Conservation (phyloP, 495 filamentous ascomycete species). For the Aspergillus heteromorphus region DNA sequence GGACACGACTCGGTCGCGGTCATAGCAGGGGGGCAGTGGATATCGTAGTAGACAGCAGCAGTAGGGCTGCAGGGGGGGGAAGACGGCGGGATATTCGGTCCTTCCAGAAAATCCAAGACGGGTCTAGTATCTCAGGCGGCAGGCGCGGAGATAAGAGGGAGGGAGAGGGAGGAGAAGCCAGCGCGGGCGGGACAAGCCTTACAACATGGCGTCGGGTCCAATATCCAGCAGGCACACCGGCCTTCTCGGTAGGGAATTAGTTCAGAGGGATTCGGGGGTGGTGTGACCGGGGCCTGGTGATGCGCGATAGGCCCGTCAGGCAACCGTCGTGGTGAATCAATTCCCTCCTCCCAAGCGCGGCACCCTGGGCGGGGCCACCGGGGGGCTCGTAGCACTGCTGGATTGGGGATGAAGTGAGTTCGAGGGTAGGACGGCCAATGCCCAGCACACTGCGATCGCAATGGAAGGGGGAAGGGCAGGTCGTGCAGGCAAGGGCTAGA, state of each 20-base stretch:
- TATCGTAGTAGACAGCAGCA: no score
- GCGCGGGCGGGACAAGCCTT: constrained; percentile 15
- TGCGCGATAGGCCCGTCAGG: not conserved
- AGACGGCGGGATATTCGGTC: no score
- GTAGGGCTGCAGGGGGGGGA: constrained; percentile 1
- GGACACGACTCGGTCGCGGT: constrained; percentile 5
- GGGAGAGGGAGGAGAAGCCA: not conserved
- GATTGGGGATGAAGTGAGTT: not conserved
- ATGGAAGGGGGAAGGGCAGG: not conserved
- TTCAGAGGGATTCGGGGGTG: not conserved
- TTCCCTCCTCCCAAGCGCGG: constrained; percentile 1
- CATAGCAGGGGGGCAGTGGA: not conserved
- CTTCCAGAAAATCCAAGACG: not conserved
- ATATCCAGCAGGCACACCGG: constrained; percentile 2
- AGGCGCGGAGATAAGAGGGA: not conserved
- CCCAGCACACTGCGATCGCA: not conserved
- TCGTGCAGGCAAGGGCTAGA: not conserved
- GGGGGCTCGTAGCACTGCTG: not conserved
- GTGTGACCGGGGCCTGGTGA: not conserved
- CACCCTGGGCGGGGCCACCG: constrained; percentile 1
- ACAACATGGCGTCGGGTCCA: constrained; percentile 32
- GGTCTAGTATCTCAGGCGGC: not conserved
- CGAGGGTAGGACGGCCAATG: not conserved
- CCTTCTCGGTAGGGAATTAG: not conserved
- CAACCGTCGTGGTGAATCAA: not conserved